Percentiles rank a stretch among this genome's conserved stretches.
phyloP scores from a whole-genome alignment of 176 grass and related monocot species.

The Thalia dealbata region DNA sequence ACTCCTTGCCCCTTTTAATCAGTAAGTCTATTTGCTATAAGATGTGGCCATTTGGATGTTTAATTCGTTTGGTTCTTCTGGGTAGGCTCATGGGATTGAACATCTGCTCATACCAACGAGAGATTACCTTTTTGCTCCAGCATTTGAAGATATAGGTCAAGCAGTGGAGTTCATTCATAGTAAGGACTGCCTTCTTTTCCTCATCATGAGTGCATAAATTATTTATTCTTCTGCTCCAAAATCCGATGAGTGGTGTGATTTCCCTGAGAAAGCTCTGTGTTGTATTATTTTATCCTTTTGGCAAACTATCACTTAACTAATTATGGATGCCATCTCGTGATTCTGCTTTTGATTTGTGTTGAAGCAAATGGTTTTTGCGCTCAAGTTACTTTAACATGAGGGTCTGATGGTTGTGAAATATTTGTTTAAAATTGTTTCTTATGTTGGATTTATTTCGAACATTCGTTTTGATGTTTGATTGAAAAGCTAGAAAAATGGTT shows the following conservation, averaged over 20 bases:
- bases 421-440: too few relatives aligned
- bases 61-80: not conserved
- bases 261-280: not conserved
- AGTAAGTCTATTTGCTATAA: constrained; percentile 2
- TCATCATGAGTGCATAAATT: not conserved
- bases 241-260: not conserved
- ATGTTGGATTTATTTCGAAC: too few relatives aligned
- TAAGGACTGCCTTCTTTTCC: constrained; percentile 28
- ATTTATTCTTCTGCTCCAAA: not conserved
- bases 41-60: not conserved
- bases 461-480: too few relatives aligned
- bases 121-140: constrained; percentile 97
- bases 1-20: not conserved
- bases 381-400: too few relatives aligned
- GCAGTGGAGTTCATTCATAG: constrained; percentile 81
- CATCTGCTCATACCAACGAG: constrained; percentile 82
- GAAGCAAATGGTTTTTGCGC: not conserved
- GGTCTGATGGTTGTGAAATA: not conserved
- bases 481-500: too few relatives aligned
- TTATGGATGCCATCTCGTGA: not conserved
- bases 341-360: not conserved
- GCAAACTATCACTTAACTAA: not conserved
- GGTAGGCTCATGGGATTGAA: constrained; percentile 71
- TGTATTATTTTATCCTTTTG: not conserved
- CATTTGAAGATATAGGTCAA: constrained; percentile 55